phyloP scores from a whole-genome alignment of 495 filamentous ascomycete genomes.

The Aspergillus conjunctus region DNA sequence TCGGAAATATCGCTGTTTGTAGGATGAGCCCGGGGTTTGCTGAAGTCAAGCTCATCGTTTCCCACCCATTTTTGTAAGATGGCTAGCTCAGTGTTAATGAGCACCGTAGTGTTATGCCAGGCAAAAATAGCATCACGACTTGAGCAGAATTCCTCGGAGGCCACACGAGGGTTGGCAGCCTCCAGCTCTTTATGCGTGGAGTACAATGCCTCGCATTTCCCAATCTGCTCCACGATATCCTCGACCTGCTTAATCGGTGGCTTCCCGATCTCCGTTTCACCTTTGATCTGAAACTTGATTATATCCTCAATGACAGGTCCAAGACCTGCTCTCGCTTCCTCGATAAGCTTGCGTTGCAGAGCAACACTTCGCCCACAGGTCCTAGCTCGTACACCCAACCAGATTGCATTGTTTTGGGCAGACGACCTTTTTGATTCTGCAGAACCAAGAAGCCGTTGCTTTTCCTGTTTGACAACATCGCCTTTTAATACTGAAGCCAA shows the following conservation, averaged over 20 bases:
- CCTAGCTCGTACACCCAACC: slow-evolving; percentile 83
- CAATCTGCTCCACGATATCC: slow-evolving; percentile 85
- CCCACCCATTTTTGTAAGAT: slow-evolving; percentile 95
- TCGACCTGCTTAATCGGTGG: slow-evolving; percentile 81
- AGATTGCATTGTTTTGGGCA: slow-evolving; percentile 78
- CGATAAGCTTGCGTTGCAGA: slow-evolving; percentile 79
- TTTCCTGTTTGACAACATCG: slow-evolving; percentile 96
- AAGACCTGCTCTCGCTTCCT: slow-evolving; percentile 71
- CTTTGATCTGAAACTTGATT: slow-evolving; percentile 89
- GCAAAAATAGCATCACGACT: slow-evolving; percentile 86
- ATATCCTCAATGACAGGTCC: slow-evolving; percentile 80
- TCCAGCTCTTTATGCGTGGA: slow-evolving; percentile 76
- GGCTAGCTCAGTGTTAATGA: slow-evolving; percentile 91
- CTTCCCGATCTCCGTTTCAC: slow-evolving; percentile 88
- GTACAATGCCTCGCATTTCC: slow-evolving; percentile 81
- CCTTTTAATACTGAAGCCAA: slow-evolving; percentile 91
- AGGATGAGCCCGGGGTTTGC: slow-evolving; percentile 53
- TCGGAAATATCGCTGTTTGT: slow-evolving; percentile 70
- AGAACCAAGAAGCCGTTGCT: slow-evolving; percentile 86
- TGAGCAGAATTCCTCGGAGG: slow-evolving; percentile 71
- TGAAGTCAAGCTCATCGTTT: slow-evolving; percentile 92
- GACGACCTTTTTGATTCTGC: slow-evolving; percentile 73
- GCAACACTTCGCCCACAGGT: slow-evolving; percentile 80
- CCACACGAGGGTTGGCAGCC: slow-evolving; percentile 67
- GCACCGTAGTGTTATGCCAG: slow-evolving; percentile 97